Conservation (phyloP, 306 rosid genomes). For the Datisca glomerata region DNA sequence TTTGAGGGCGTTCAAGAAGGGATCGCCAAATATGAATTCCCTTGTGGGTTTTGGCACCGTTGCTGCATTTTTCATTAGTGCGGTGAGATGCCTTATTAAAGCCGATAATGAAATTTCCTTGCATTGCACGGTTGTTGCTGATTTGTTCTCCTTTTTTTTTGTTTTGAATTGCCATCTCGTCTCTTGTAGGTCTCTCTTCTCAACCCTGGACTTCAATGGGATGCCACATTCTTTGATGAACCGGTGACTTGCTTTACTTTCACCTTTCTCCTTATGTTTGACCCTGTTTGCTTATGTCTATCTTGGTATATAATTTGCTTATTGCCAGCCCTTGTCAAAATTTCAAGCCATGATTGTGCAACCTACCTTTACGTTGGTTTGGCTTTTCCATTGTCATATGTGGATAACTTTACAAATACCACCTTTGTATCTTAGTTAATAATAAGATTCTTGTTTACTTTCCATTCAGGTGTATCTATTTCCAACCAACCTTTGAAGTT, state of each 20-base stretch:
- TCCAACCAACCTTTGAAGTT: not conserved
- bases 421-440: not conserved
- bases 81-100: constrained; percentile 40
- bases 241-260: constrained; percentile 80
- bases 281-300: not conserved
- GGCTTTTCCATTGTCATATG: not conserved
- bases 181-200: constrained; percentile 70
- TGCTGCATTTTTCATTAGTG: constrained; percentile 84
- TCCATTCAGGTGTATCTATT: not conserved
- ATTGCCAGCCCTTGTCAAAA: too few species aligned
- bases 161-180: constrained; percentile 8
- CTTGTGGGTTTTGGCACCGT: constrained; percentile 92
- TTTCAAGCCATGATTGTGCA: too few species aligned
- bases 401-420: not conserved
- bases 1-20: constrained; percentile 61
- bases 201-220: constrained; percentile 70
- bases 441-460: constrained; percentile 1
- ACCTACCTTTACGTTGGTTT: not conserved
- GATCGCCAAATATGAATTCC: constrained; percentile 96
- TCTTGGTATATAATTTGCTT: too few species aligned
- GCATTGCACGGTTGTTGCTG: constrained; percentile 6
- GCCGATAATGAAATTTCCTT: constrained; percentile 15
- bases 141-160: constrained; percentile 13
- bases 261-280: constrained; percentile 15
- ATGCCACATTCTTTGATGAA: constrained; percentile 90